Base-by-base conservation (phyloP, 176 grass and related monocot genomes). In the Pontederia paniculata region DNA sequence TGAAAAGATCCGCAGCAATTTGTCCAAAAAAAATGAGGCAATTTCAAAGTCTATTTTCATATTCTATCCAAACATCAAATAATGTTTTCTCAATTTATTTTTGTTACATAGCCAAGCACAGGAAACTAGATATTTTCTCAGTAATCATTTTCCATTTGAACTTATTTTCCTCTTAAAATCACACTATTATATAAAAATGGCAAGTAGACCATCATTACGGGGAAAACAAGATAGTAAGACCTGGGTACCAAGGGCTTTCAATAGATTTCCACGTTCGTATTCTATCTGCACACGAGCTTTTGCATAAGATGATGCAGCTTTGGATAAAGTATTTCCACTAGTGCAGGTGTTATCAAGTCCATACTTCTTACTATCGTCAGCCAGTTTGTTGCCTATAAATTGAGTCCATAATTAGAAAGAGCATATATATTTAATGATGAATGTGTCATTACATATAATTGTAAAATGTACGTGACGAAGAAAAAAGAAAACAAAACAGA, bases 161-260 rank as follows among this genome's bases (percentile, higher is more conserved):
- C 25, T 31, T 31, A 31, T 31, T 31, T 31, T 31, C 25, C 25
- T 2, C 5, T 31, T 31, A 31, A 31, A 1, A 31, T 2, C 1
- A 31, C 5, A 31, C 5, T 1, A 31, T 31, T 5, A 31, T 31
- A 31, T 2, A 63, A 23, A 19, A 21, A 17, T 17, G 21, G 21
- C 0, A 45, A 47, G 18, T 9, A 23, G 16, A 31, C 44, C 37
- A 60, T 47, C 19, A 22, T 18, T 3, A 8, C 8, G 11, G 19
- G 18, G n/a, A 68, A 31, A 9, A 55, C 1, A 5, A 20, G 25
- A n/a, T n/a, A 49, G 1, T 17, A 58, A 44, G 53, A 98, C 93
- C 86, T 98, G 93, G 2, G 86, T 89, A 42, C 93, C 86, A 43
- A 91, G 63, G 16, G 86, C 87, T 74, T 89, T 98, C 50, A 98